Conservation (phyloP, 495 filamentous ascomycete genomes). For the Baudoinia panamericana region DNA sequence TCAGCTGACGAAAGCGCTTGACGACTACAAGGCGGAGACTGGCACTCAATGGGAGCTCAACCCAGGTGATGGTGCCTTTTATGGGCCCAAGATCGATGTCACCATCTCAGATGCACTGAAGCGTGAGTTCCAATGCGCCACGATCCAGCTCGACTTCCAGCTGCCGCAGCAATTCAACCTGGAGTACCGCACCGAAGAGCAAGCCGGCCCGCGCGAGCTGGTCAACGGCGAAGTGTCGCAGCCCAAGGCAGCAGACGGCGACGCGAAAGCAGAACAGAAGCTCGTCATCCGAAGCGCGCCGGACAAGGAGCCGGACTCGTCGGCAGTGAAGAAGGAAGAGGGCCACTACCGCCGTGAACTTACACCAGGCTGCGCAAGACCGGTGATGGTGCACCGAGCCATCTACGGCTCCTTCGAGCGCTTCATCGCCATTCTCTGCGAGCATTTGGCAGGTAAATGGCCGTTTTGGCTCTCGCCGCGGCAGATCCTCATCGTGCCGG, state of each 20-base stretch:
- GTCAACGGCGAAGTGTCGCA: slow-evolving; percentile 26
- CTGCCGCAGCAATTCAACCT: slow-evolving; percentile 74
- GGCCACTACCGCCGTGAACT: slow-evolving; percentile 34
- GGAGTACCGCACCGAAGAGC: slow-evolving; percentile 64
- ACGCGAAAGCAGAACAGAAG: slow-evolving; percentile 27
- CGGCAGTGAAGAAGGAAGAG: slow-evolving; percentile 17
- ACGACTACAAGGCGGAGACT: slow-evolving; percentile 52
- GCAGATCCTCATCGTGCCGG: slow-evolving; percentile 83
- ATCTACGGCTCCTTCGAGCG: slow-evolving; percentile 90
- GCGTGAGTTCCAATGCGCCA: slow-evolving; percentile 81
- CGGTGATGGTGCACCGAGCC: slow-evolving; percentile 94
- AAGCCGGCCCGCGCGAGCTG: slow-evolving; percentile 18
- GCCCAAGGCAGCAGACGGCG: slow-evolving; percentile 24
- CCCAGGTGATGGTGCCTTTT: slow-evolving; percentile 91
- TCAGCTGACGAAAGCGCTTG: slow-evolving; percentile 61
- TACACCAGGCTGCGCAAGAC: slow-evolving; percentile 64
- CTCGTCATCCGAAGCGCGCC: slow-evolving; percentile 18
- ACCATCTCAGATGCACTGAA: slow-evolving; percentile 69
- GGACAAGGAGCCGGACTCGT: slow-evolving; percentile 19
- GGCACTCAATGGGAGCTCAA: slow-evolving; percentile 77
- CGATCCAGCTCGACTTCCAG: slow-evolving; percentile 95
- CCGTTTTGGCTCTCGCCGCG: slow-evolving; percentile 94
- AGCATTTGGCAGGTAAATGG: slow-evolving; percentile 97
- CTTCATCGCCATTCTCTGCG: slow-evolving; percentile 82
- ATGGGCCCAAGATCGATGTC: slow-evolving; percentile 93